Conservation (phyloP, 331 rosid species). For the Malus hybrid region DNA sequence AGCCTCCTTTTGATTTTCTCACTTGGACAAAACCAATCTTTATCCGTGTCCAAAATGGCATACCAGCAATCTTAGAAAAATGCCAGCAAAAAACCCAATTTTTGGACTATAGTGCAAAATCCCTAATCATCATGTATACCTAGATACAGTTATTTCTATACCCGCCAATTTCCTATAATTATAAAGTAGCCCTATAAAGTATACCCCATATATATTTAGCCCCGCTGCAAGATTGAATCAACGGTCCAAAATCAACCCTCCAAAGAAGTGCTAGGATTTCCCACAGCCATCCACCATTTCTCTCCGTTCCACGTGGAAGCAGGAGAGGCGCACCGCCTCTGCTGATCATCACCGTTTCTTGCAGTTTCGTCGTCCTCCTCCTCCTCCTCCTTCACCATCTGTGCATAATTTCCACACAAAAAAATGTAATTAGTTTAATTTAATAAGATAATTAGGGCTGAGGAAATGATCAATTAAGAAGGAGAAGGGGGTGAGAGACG, state of each 20-base stretch:
- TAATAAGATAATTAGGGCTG: not conserved
- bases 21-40: too few relatives aligned
- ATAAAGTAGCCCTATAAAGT: not conserved
- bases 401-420: not conserved
- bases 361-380: slow-evolving; percentile 5
- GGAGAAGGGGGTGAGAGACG: not conserved
- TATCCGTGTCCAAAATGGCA: not conserved
- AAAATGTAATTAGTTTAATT: not conserved
- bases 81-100: not conserved
- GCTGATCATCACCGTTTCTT: not conserved
- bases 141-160: not conserved
- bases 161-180: not conserved
- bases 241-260: not conserved
- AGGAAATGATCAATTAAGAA: too few relatives aligned
- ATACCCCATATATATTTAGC: not conserved
- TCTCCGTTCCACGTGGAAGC: slow-evolving; percentile 9
- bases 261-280: slow-evolving; percentile 4
- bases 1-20: too few relatives aligned
- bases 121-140: not conserved
- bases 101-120: not conserved
- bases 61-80: not conserved
- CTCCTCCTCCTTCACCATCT: slow-evolving; percentile 17
- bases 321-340: not conserved
- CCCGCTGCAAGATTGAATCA: not conserved
- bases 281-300: slow-evolving; percentile 11